Conservation (phyloP, 345 rosid species). For the Salix dunnii region DNA sequence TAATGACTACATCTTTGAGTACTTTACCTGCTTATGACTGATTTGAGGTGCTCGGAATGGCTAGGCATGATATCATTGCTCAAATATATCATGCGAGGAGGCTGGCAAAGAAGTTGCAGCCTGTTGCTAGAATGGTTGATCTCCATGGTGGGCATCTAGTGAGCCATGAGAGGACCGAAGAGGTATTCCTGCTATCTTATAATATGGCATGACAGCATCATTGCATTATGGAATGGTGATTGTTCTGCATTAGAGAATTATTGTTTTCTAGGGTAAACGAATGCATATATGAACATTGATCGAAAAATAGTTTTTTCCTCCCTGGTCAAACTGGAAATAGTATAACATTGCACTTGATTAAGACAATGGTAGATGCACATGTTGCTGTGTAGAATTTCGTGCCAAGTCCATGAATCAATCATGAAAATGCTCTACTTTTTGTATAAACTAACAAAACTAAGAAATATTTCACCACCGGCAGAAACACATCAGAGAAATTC, state of each 20-base stretch:
- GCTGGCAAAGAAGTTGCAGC: slow-evolving; percentile 77
- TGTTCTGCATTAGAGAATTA: not conserved
- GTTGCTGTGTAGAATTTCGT: not conserved
- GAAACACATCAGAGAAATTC: not conserved
- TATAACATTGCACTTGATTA: not conserved
- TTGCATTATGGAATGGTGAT: not conserved
- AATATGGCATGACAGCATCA: not conserved
- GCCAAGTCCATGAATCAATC: not conserved
- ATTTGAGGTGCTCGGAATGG: slow-evolving; percentile 21
- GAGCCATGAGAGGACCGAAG: slow-evolving; percentile 83
- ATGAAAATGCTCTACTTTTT: not conserved
- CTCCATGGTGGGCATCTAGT: slow-evolving; percentile 97
- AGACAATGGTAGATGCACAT: not conserved
- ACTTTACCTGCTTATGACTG: slow-evolving; percentile 15
- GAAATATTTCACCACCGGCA: not conserved
- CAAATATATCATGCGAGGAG: slow-evolving; percentile 77
- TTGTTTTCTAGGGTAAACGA: not conserved
- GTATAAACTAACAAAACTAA: not conserved
- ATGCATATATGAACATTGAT: not conserved
- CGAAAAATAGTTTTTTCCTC: not conserved
- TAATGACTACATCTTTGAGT: not conserved
- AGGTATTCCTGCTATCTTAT: slow-evolving; percentile 57
- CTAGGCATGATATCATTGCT: slow-evolving; percentile 88
- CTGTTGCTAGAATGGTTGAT: slow-evolving; percentile 85
- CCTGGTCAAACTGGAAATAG: not conserved